phyloP scores from a whole-genome alignment of 2,329 filamentous ascomycete species.

The Trichoderma guizhouense region DNA sequence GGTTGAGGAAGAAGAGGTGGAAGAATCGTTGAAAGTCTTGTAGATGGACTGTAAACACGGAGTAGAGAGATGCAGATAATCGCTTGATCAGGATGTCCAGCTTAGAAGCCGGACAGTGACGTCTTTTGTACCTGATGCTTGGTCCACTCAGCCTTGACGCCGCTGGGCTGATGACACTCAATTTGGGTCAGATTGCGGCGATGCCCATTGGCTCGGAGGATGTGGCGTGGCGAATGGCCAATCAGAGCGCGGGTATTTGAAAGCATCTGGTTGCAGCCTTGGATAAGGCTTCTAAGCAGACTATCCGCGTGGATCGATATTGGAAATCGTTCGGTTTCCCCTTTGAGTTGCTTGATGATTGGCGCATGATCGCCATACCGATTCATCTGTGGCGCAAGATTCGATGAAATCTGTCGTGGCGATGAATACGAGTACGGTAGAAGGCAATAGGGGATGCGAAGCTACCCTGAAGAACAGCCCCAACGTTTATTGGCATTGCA shows the following conservation, averaged over 20 bases:
- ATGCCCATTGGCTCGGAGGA: conserved; percentile 16
- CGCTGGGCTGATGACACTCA: conserved; percentile 2
- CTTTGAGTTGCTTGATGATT: neutral
- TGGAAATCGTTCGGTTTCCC: neutral
- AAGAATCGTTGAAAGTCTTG: neutral
- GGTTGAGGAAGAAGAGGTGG: neutral
- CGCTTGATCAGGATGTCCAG: neutral
- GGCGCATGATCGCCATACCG: neutral
- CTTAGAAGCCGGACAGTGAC: conserved; percentile 3
- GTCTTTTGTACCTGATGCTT: conserved; percentile 21
- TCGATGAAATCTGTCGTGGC: neutral
- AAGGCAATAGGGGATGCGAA: neutral
- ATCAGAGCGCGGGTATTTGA: conserved; percentile 19
- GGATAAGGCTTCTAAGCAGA: neutral
- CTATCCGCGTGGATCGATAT: neutral
- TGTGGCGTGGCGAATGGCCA: neutral
- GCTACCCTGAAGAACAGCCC: neutral
- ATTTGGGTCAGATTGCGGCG: neutral
- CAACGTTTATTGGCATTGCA: neutral
- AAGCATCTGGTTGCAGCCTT: conserved; percentile 18
- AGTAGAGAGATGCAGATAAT: neutral
- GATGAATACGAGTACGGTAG: neutral
- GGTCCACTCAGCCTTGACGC: neutral
- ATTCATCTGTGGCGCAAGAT: neutral
- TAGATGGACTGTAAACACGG: neutral